Conservation (phyloP, 164 flowering plant genomes). For the Vitis rotundifolia region DNA sequence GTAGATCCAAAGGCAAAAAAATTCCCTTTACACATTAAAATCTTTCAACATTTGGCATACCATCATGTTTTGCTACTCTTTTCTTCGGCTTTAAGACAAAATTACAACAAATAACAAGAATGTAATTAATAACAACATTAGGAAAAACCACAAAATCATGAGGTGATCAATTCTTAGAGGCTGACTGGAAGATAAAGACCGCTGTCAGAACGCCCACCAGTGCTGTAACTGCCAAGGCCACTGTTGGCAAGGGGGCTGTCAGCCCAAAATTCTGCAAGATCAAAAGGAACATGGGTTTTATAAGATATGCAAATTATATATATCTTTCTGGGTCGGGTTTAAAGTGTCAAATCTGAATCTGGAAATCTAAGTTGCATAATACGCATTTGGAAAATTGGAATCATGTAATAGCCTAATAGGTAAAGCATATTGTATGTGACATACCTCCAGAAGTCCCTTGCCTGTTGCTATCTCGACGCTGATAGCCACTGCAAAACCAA, state of each 20-base stretch:
- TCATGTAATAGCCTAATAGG: too few species aligned
- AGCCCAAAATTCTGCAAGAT: conserved; percentile 89
- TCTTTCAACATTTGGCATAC: too few species aligned
- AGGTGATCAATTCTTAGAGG: conserved; percentile 52
- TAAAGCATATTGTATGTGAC: background rate
- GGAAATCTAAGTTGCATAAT: too few species aligned
- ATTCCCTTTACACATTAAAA: too few species aligned
- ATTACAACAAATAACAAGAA: conserved; percentile 6
- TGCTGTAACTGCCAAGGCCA: conserved; percentile 81
- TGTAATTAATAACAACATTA: background rate
- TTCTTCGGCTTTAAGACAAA: background rate
- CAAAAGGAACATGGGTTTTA: conserved; percentile 7
- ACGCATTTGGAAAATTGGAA: too few species aligned
- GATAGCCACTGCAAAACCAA: conserved; percentile 83
- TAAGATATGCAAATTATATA: background rate
- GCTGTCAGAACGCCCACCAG: conserved; percentile 85
- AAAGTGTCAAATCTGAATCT: too few species aligned
- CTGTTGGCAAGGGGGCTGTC: conserved; percentile 71
- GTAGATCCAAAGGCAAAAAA: too few species aligned
- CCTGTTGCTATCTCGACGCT: conserved; percentile 82
- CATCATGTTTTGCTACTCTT: background rate
- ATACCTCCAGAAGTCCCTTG: conserved; percentile 93
- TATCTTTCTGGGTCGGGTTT: background rate
- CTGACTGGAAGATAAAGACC: conserved; percentile 88
- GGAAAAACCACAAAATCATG: too few species aligned